Conservation (phyloP, 2,329 filamentous ascomycete species). For the Dactylonectria macrodidyma region DNA sequence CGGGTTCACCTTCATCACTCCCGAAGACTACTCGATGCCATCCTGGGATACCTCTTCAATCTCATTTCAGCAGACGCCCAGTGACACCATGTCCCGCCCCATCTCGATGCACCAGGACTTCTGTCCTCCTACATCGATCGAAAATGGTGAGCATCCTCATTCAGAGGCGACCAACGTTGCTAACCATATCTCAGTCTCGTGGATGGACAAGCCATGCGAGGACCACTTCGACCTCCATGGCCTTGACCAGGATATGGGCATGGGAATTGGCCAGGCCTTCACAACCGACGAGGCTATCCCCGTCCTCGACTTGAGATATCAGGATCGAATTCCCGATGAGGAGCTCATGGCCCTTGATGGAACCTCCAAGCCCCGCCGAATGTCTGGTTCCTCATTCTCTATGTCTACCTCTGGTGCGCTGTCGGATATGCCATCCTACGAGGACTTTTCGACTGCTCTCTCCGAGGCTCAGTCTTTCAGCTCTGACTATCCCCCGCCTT, state of each 20-base stretch:
- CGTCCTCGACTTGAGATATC: constrained; percentile 73
- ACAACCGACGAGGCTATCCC: constrained; percentile 75
- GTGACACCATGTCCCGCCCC: constrained; percentile 67
- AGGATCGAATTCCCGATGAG: constrained; percentile 61
- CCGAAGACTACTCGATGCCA: constrained; percentile 67
- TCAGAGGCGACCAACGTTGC: constrained; percentile 20
- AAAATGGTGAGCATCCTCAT: constrained; percentile 61
- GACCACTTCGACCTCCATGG: constrained; percentile 69
- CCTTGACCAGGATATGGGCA: constrained; percentile 71
- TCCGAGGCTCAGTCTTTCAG: constrained; percentile 78
- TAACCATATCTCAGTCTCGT: constrained; percentile 48
- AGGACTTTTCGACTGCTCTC: constrained; percentile 77
- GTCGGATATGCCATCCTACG: constrained; percentile 79
- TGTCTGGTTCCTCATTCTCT: constrained; percentile 82
- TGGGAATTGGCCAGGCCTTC: constrained; percentile 74
- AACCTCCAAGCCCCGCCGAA: constrained; percentile 70
- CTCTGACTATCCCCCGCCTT: constrained; percentile 77
- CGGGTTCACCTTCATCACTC: constrained; percentile 72
- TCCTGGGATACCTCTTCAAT: constrained; percentile 72
- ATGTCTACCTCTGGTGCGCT: constrained; percentile 77
- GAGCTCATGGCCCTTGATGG: constrained; percentile 67
- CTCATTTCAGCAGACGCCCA: constrained; percentile 65
- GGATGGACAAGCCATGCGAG: constrained; percentile 71
- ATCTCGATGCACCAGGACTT: constrained; percentile 73
- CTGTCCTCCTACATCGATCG: constrained; percentile 65